Evolutionary conservation across 192 early-diverging fungal genomes (phyloP), one percentile per base, ranked within the genome.

Genomic region (Oehlia diaphana): DNA sequence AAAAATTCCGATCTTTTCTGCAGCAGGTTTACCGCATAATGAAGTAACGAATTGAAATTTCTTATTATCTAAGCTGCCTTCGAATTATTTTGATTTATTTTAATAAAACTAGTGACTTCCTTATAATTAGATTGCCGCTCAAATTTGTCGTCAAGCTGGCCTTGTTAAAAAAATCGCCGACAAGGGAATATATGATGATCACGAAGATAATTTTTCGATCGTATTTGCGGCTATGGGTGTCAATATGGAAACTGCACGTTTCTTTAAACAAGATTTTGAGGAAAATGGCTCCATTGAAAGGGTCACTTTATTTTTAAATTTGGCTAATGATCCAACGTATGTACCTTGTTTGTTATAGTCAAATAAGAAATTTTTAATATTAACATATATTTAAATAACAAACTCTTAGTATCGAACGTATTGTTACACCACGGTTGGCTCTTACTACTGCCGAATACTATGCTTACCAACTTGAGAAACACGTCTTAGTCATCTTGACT

Each of bases 141-240:
- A 99, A 89, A 99, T 99, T 83, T 97, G 96, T 89, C 92, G 98
- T 84, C 98, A 99, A 85, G 98, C 98, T 53, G 97, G 97, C 74
- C 88, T 99, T 69, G 98, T 99, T 72, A 92, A 97, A 84, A 92
- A 92, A 81, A 88, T 94, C 68, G 26, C 26, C 26, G 91, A 90
- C 77, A 99, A 99, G 88, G 95, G 94, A 76, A 94, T 97, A 37
- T 90, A 94, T 75, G 98, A 99, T 82, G 94, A 90, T 72, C 96
- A 98, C 84, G 96, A 97, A 83, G 97, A 99, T 83, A 99, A 99
- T 87, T 99, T 99, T 88, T 95, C 98, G 67, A 97, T 99, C 77
- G 98, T 99, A 39, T 99, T 99, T 83, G 98, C 94, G 33, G 98
- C 98, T 71, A 99, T 99, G 98, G 98, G 98, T 86, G 98, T 99